phyloP scores from a whole-genome alignment of 2,329 filamentous ascomycete species.

The Diaporthe aspalathi region DNA sequence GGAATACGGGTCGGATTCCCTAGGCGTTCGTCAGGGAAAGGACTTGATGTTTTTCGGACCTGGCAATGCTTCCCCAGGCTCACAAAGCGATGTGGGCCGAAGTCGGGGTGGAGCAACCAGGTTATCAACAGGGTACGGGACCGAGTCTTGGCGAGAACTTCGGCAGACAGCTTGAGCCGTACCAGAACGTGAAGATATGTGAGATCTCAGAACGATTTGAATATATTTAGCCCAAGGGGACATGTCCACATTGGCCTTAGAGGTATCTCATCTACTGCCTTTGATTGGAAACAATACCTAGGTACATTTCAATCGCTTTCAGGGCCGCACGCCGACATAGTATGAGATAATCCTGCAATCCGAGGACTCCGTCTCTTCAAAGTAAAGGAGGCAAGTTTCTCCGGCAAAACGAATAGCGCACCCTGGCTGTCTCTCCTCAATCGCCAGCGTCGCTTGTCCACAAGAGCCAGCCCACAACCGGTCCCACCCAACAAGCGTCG shows the following conservation, averaged over 20 bases:
- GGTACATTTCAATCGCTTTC: background rate
- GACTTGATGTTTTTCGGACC: background rate
- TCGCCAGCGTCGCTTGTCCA: background rate
- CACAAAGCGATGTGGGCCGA: background rate
- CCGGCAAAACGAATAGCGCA: background rate
- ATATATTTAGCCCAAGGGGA: background rate
- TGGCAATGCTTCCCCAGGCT: background rate
- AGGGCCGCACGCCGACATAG: too few species aligned
- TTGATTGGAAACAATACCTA: background rate
- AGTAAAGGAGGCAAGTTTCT: background rate
- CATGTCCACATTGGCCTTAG: too few species aligned
- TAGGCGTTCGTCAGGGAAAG: background rate
- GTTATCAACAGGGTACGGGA: background rate
- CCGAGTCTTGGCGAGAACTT: constrained; percentile 5
- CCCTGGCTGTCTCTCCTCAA: constrained; percentile 13
- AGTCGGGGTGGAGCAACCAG: constrained; percentile 12
- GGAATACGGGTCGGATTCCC: background rate
- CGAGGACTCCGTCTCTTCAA: too few species aligned
- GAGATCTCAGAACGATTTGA: background rate
- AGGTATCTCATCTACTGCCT: background rate
- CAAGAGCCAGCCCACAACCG: background rate
- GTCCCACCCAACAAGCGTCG: background rate
- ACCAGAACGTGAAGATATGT: background rate
- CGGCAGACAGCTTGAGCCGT: constrained; percentile 13
- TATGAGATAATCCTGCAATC: too few species aligned